Base-by-base conservation (phyloP, 2,329 filamentous ascomycete genomes). In the Lizonia empirigonia region DNA sequence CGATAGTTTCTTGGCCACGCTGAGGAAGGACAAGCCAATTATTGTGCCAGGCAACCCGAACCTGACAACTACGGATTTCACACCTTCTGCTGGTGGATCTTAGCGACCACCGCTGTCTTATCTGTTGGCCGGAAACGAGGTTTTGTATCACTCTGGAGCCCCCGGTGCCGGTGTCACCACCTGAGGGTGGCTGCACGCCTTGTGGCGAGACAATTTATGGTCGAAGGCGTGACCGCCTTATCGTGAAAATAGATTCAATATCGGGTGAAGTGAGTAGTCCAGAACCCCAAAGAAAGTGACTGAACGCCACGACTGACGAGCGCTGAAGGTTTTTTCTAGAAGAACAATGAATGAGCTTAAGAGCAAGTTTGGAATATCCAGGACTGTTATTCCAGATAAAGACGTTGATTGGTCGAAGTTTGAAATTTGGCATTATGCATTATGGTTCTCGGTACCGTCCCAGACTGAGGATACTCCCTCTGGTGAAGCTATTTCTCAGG, bases 1-100 rank as follows among this genome's bases (percentile, higher is more conserved):
- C n/a, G 62, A 69, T 55, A 42, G 8, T 3, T 64, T 70, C 37
- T 26, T 67, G 29, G 48, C 65, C 13, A 62, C 60, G 4, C 45
- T 77, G 46, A 71, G 69, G 9, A 72, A 74, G 62, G 67, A 69
- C 6, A 74, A 76, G 58, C 70, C 68, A 0, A 73, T 71, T 34
- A 73, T 77, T 36, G 45, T 77, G 18, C 70, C 71, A 9, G 74
- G 75, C 1, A 65, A 71, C 42, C 67, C 48, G 32, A 63, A 77
- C 44, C 48, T 76, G 59, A 64, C 62, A 12, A 59, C 64, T 41
- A 74, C 70, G 6, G 69, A 76, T 36, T 77, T 76, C 19, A 53
- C 50, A 2, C 42, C 49, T 1, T 24, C 49, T 33, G 33, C 37
- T n/a, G 49, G 37, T 12, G 49, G 49, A 15, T 47, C 42, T 3